These are phyloP conservation scores for Zygosaccharomyces pseudobailii DNA, from an alignment of 1,139 yeast genomes.

Conservation along the genomic window DNA sequence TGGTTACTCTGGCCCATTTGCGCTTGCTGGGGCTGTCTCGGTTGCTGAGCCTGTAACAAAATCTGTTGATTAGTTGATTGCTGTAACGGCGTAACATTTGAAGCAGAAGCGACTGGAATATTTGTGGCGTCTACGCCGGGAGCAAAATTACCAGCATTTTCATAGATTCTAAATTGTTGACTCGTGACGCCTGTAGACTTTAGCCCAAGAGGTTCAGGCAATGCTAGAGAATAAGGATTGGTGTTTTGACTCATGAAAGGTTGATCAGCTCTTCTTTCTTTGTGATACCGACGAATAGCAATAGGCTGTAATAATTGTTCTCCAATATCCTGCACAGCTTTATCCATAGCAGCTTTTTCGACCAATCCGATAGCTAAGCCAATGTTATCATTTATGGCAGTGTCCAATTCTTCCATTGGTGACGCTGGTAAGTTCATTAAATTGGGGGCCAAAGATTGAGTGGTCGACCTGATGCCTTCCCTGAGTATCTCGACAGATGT, in stretches of 20 bases:
- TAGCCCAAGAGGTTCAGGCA: conserved; percentile 89
- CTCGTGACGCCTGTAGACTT: conserved; percentile 68
- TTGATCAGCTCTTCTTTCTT: conserved; percentile 57
- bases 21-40: conserved; percentile 23
- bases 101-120: conserved; percentile 20
- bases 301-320: conserved; percentile 71
- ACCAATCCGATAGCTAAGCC: conserved; percentile 76
- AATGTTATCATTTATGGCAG: conserved; percentile 79
- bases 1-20: conserved; percentile 22
- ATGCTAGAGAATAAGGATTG: conserved; percentile 61
- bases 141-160: conserved; percentile 58
- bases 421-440: conserved; percentile 39
- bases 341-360: conserved; percentile 82
- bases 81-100: conserved; percentile 20
- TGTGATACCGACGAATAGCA: conserved; percentile 58
- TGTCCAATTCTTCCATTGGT: conserved; percentile 64
- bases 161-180: conserved; percentile 75
- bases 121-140: conserved; percentile 21
- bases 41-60: conserved; percentile 26
- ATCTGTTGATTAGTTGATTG: conserved; percentile 23
- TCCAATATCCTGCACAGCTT: conserved; percentile 77
- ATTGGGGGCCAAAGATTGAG: conserved; percentile 37
- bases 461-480: conserved; percentile 48
- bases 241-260: conserved; percentile 62
- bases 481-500: conserved; percentile 62